Base-by-base conservation (phyloP, 1,139 yeast species). In the Diutina sp. region DNA sequence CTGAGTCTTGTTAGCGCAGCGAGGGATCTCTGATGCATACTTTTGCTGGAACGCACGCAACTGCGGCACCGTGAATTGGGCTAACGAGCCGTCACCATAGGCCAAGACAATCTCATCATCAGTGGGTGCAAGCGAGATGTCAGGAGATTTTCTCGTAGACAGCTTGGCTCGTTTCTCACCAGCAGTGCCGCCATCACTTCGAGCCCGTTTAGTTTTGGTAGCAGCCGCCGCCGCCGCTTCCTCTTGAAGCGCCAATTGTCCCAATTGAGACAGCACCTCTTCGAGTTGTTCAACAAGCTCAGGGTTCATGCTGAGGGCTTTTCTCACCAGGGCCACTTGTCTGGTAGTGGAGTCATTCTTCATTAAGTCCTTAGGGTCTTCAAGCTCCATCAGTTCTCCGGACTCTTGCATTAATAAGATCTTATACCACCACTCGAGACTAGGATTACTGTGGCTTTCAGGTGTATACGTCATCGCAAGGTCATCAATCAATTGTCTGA, bases 391-490 rank as follows among this genome's bases (percentile, higher is more conserved):
- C 35, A 28, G 78, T 61, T 87, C 91, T 55, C 90, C 69, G 18
- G 89, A 76, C 59, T 83, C 81, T 58, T 87, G 86, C 63, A 85
- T 84, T 30, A 90, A 68, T 0, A 84, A 72, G n/a, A 47, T 47
- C 59, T 80, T 78, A 67, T 83, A 85, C 63, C 84, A 87, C 73
- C 82, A 84, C 58, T 82, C 83, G 51, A 90, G 68, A 1, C 79
- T 71, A 0, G 96, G 96, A 65, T 87, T 90, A 12, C 78, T 78
- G 62, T 73, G 84, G 6, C 82, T 78, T 7, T 68, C 66, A 0
- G 95, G 90, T n/a, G 71, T 67, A 63, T 84, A 88, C 16, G 68
- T 65, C 28, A 68, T 69, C 64, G 79, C 67, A 25, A 82, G 71
- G 41, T 69, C 70, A 45, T 69, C 69, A 35, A 82, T 63, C 14